Conservation (phyloP, 768 basidiomycete genomes). For the Gymnopilus junonius region DNA sequence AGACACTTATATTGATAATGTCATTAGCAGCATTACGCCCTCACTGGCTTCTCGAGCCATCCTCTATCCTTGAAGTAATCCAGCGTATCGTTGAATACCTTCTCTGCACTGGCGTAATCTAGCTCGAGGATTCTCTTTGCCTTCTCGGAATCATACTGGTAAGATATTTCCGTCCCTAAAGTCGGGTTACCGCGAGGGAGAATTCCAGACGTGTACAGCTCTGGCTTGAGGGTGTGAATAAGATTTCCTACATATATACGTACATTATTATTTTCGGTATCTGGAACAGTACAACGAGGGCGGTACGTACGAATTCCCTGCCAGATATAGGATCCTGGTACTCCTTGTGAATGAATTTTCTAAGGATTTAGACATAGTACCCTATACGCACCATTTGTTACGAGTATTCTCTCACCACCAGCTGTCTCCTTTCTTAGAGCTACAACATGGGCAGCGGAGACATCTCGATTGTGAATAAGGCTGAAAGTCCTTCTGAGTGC, state of each 20-base stretch:
- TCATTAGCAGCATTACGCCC: no score
- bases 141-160: neutral
- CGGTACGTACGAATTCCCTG: slow-evolving; percentile 5
- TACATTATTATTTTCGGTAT: no score
- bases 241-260: neutral
- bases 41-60: neutral
- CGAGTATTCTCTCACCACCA: slow-evolving; percentile 59
- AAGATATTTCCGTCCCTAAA: neutral
- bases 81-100: neutral
- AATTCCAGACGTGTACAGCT: neutral
- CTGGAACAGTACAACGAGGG: no score
- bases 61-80: neutral
- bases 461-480: slow-evolving; percentile 57
- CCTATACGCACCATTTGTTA: slow-evolving; percentile 34
- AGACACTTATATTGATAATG: no score
- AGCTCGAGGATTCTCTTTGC: neutral
- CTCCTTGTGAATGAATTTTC: neutral
- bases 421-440: slow-evolving; percentile 56
- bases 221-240: neutral
- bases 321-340: neutral
- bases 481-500: slow-evolving; percentile 16
- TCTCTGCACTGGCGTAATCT: neutral
- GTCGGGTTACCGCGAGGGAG: slow-evolving; percentile 8
- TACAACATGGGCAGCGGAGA: slow-evolving; percentile 56
- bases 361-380: neutral